A percentile compares a stretch with the other conserved stretches of the same genome.
Evolutionary conservation across 352 stramenopile species (phyloP).

Genomic region (Peronospora belbahrii): DNA sequence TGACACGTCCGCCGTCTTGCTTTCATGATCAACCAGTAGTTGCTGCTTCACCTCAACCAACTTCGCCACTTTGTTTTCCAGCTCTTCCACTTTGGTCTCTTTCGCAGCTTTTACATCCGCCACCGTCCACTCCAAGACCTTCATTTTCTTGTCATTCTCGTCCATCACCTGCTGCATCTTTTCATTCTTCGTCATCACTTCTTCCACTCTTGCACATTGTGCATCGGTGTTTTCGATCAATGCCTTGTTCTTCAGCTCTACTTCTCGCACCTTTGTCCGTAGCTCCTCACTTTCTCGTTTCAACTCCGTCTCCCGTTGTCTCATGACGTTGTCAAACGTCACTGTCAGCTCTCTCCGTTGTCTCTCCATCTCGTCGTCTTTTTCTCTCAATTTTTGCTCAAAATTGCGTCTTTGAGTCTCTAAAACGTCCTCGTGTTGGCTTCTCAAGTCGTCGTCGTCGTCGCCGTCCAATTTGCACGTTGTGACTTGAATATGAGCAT

Average conservation of each 20-base stretch:
- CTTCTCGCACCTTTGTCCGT: constrained; percentile 35
- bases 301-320: constrained; percentile 55
- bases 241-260: constrained; percentile 55
- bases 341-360: constrained; percentile 64
- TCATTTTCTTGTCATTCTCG: constrained; percentile 60
- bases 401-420: constrained; percentile 40
- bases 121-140: constrained; percentile 62
- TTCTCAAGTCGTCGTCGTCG: constrained; percentile 61
- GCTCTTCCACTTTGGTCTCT: constrained; percentile 51
- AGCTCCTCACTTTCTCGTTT: constrained; percentile 38
- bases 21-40: constrained; percentile 79
- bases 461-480: constrained; percentile 76
- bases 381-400: constrained; percentile 54
- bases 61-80: constrained; percentile 47
- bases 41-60: constrained; percentile 69
- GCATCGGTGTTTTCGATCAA: constrained; percentile 36
- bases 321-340: constrained; percentile 74
- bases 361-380: constrained; percentile 71
- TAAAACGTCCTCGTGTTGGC: constrained; percentile 53
- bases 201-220: constrained; percentile 34
- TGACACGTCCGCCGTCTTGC: constrained; percentile 77
- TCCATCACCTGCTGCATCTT: constrained; percentile 49
- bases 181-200: constrained; percentile 61
- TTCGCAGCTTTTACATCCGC: constrained; percentile 47
- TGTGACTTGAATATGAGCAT: constrained; percentile 54